These are phyloP conservation scores for Mycosarcoma maydis DNA, from an alignment of 1,284 basidiomycete genomes.

Conservation along the genomic window DNA sequence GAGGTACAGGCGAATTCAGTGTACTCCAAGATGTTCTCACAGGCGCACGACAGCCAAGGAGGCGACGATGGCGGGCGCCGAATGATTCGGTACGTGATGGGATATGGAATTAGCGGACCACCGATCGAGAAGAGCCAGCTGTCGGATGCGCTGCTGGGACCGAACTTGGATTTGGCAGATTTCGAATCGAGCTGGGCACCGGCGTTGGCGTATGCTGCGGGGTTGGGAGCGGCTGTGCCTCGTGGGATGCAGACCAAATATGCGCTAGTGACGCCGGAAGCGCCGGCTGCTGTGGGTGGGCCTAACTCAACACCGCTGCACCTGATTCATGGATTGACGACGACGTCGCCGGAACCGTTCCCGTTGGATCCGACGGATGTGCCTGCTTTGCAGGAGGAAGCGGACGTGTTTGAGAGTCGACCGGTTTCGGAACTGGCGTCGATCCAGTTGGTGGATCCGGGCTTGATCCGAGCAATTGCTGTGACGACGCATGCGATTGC, in stretches of 20 bases:
- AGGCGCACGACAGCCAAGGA: conserved; percentile 39
- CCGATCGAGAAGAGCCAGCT: conserved; percentile 57
- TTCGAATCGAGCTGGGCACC: conserved; percentile 61
- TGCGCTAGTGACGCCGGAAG: conserved; percentile 32
- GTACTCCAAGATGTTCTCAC: conserved; percentile 41
- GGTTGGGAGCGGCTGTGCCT: conserved; percentile 36
- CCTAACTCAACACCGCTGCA: conserved; percentile 65
- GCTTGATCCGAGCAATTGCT: conserved; percentile 61
- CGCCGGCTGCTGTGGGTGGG: conserved; percentile 43
- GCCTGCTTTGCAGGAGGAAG: conserved; percentile 46
- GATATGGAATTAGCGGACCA: conserved; percentile 63
- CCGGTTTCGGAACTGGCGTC: conserved; percentile 14
- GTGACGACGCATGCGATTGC: conserved; percentile 61
- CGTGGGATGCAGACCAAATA: conserved; percentile 36
- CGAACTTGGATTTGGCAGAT: conserved; percentile 56
- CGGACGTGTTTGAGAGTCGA: conserved; percentile 31
- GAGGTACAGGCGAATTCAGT: conserved; percentile 47
- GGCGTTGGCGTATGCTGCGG: conserved; percentile 55
- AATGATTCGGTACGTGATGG: conserved; percentile 61
- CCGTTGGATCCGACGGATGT: conserved; percentile 63
- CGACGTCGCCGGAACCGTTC: conserved; percentile 55
- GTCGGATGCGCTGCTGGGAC: conserved; percentile 56
- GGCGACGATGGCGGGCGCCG: conserved; percentile 13
- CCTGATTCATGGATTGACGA: conserved; percentile 64
- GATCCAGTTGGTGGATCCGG: conserved; percentile 56